phyloP scores from a whole-genome alignment of 805 yeast genomes.

The Saccharomycopsis vini region DNA sequence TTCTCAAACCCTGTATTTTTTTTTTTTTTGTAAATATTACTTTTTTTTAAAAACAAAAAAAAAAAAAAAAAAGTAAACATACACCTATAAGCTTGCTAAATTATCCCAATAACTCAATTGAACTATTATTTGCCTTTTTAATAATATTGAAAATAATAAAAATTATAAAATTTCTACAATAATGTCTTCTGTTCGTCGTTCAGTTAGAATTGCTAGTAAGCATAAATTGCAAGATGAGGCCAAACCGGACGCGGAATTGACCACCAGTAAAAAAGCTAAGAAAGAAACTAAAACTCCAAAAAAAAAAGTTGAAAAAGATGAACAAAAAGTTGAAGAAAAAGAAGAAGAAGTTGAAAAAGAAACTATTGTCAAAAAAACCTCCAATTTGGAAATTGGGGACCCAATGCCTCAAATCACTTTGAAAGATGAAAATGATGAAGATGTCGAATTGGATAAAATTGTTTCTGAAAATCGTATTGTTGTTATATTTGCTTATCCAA shows the following conservation, averaged over 20 bases:
- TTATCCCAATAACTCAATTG: too few relatives aligned
- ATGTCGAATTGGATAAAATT: conserved; percentile 39
- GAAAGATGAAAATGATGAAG: conserved; percentile 60
- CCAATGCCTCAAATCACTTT: conserved; percentile 56
- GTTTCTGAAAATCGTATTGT: conserved; percentile 36
- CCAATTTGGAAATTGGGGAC: conserved; percentile 44
- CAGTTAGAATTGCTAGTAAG: conserved; percentile 14
- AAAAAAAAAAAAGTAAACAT: too few relatives aligned
- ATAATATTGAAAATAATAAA: too few relatives aligned
- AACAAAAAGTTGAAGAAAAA: neutral
- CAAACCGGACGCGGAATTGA: neutral
- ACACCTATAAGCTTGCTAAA: too few relatives aligned
- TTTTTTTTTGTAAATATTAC: too few relatives aligned
- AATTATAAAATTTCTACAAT: too few relatives aligned
- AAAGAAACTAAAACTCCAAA: neutral
- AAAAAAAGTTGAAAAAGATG: neutral
- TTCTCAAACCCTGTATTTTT: too few relatives aligned
- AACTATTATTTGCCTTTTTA: too few relatives aligned
- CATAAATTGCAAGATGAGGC: neutral
- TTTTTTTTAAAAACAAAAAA: too few relatives aligned
- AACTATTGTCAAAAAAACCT: neutral
- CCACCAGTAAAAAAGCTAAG: conserved; percentile 1
- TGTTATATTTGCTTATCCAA: conserved; percentile 73
- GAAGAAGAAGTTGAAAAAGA: neutral
- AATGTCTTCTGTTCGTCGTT: conserved; percentile 12